phyloP scores from a whole-genome alignment of 2,329 filamentous ascomycete species.

The Botrytis galanthina region DNA sequence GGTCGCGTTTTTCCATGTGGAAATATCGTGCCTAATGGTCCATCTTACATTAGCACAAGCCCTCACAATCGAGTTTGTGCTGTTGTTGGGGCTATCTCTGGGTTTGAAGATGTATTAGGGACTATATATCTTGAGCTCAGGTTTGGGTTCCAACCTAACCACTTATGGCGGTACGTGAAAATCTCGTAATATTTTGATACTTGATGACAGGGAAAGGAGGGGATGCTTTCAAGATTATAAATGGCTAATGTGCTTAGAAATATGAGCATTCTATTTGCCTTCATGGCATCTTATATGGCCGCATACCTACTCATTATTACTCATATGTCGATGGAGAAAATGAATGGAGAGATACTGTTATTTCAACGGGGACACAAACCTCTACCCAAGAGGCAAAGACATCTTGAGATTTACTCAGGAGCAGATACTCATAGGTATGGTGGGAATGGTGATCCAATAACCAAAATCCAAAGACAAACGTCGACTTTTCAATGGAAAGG shows the following conservation, averaged over 20 bases:
- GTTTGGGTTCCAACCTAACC: conserved; percentile 55
- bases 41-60: conserved; percentile 23
- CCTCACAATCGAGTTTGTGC: conserved; percentile 49
- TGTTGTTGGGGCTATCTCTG: conserved; percentile 56
- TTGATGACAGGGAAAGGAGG: neutral
- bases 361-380: conserved; percentile 66
- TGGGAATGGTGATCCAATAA: conserved; percentile 3
- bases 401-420: conserved; percentile 20
- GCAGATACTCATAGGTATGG: conserved; percentile 23
- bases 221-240: neutral
- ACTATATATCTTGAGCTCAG: conserved; percentile 49
- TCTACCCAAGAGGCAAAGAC: conserved; percentile 1
- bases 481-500: conserved; percentile 29
- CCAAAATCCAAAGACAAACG: conserved; percentile 17
- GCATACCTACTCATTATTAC: conserved; percentile 65
- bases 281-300: conserved; percentile 59
- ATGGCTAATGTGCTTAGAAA: conserved; percentile 43
- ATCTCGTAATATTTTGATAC: too few relatives aligned
- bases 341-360: conserved; percentile 73
- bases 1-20: conserved; percentile 30
- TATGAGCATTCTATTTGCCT: conserved; percentile 65
- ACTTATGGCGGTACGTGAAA: conserved; percentile 57
- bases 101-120: conserved; percentile 50
- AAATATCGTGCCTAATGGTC: conserved; percentile 27
- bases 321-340: conserved; percentile 61